A percentile compares a stretch with the other conserved stretches of the same genome.
Evolutionary conservation across 2,329 filamentous ascomycete species (phyloP).

Genomic region (Knoxdaviesia capensis): DNA sequence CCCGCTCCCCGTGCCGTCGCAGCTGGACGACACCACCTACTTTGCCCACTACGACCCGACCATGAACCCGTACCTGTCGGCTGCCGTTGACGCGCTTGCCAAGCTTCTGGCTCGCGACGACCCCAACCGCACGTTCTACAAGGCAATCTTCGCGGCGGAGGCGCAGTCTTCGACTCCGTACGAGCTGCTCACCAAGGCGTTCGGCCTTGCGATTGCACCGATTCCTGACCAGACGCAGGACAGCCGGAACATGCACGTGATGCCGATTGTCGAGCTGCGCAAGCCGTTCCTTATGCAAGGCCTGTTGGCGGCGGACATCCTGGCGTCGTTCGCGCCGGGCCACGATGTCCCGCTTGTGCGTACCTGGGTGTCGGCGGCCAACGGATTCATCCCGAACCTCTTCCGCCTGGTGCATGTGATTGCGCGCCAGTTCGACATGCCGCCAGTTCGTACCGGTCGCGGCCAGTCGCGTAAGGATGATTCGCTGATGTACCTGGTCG

Average conservation of each 20-base stretch:
- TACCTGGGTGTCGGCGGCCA: conserved; percentile 64
- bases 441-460: conserved; percentile 13
- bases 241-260: conserved; percentile 35
- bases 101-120: conserved; percentile 87
- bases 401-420: conserved; percentile 57
- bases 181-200: conserved; percentile 70
- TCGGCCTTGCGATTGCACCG: conserved; percentile 69
- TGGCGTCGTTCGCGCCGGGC: conserved; percentile 53
- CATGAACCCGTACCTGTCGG: conserved; percentile 71
- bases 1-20: conserved; percentile 50
- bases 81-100: conserved; percentile 75
- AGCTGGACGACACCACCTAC: conserved; percentile 36
- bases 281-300: conserved; percentile 88
- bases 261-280: conserved; percentile 56
- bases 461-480: conserved; percentile 19
- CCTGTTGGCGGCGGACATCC: conserved; percentile 72
- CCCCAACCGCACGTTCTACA: conserved; percentile 73
- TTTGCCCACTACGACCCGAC: conserved; percentile 67
- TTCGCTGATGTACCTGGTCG: conserved; percentile 41
- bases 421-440: conserved; percentile 38
- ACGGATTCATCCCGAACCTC: conserved; percentile 67
- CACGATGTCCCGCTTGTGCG: conserved; percentile 55
- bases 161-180: conserved; percentile 41
- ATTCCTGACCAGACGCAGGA: conserved; percentile 46
- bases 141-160: conserved; percentile 60